Evolutionary conservation across 345 rosid genomes (phyloP), one percentile per base, ranked within the genome.

Genomic region (Crucihimalaya himalaica): DNA sequence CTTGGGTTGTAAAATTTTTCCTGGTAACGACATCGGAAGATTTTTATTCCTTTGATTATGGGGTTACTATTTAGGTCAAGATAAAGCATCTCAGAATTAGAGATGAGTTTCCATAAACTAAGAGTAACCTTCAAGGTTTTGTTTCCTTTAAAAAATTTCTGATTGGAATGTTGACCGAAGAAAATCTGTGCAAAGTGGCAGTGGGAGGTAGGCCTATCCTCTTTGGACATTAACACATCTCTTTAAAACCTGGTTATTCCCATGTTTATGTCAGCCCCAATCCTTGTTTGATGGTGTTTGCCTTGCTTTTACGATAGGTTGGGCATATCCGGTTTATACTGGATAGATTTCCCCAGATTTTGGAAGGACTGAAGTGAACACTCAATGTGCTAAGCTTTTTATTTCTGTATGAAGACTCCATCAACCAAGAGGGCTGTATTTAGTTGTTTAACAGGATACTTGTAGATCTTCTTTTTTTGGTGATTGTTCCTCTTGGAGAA

Each of bases 271-370:
- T 71, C 72, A 9, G 80, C 81, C 68, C 68, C 39, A 80, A 85
- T 74, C 76, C 39, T 59, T 76, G 74, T 85, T 86, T 92, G 96
- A 86, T 85, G 16, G 72, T 80, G 84, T 88, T 79, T 86, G 61
- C 84, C 65, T 82, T 88, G 88, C 86, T 86, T 80, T 83, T 83
- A 86, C 90, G 56, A 76, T 84, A 88, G 96, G 91, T 87, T 74
- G 77, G 82, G 81, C 79, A 80, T 70, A 39, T 87, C 84, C 77
- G 67, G 83, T 79, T 62, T 81, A 68, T 8, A 63, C 84, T 81
- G 84, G 84, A 81, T 85, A 75, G 77, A 73, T 76, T 70, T 72
- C 83, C 68, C 63, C 67, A 81, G 83, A 82, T 80, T 83, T 79
- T 11, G 80, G 80, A 80, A 86, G 84, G 81, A 83, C 64, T 82